These are phyloP conservation scores for Lachnellula occidentalis DNA, from an alignment of 2,329 filamentous ascomycete species.

Conservation along the genomic window DNA sequence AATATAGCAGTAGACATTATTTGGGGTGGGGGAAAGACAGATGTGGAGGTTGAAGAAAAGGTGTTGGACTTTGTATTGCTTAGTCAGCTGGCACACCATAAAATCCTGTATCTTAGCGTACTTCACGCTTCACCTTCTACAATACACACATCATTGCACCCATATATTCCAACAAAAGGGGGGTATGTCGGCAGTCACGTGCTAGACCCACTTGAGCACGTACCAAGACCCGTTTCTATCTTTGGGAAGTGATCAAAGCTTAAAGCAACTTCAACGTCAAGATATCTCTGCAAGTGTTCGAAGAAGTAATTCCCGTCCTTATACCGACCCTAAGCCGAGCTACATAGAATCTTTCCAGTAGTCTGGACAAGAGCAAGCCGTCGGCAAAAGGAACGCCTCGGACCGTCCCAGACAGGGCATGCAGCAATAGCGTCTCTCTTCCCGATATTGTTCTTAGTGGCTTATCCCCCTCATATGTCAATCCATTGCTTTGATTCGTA, in stretches of 20 bases:
- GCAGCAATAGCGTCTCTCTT: neutral
- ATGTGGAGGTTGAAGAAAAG: no score
- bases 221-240: neutral
- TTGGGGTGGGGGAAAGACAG: no score
- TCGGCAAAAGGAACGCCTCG: neutral
- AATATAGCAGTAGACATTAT: no score
- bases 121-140: no score
- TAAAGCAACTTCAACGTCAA: neutral
- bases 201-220: neutral
- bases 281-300: neutral
- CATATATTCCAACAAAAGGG: no score
- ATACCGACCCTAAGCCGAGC: neutral
- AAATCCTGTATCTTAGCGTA: no score
- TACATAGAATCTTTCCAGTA: neutral
- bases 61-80: no score
- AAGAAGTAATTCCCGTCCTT: no score
- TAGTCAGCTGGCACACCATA: no score
- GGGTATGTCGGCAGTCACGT: slow-evolving; percentile 44
- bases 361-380: neutral
- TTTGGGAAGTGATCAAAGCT: neutral
- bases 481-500: neutral
- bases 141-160: no score
- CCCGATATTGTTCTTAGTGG: no score
- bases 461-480: no score
- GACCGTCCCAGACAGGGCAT: slow-evolving; percentile 2